Conservation (phyloP, 371 early-diverging fungal species). For the Actinomucor elegans region DNA sequence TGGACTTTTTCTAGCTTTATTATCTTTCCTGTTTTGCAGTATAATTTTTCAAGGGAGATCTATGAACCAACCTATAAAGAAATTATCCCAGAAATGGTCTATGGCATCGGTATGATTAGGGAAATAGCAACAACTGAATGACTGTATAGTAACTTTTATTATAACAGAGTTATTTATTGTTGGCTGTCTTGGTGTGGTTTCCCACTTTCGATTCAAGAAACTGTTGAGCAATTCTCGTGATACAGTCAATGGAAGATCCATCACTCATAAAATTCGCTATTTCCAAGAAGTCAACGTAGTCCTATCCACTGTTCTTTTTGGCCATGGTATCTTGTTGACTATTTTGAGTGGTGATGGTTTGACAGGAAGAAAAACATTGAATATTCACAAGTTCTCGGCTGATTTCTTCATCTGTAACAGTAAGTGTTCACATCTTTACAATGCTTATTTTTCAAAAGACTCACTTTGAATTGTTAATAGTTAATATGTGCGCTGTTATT, state of each 20-base stretch:
- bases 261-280: conserved; percentile 43
- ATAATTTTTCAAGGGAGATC: conserved; percentile 35
- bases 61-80: conserved; percentile 43
- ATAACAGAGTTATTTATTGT: conserved; percentile 40
- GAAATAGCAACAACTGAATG: not conserved
- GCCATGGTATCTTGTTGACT: conserved; percentile 30
- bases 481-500: conserved; percentile 26
- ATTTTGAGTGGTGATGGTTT: conserved; percentile 45
- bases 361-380: conserved; percentile 29
- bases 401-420: conserved; percentile 52
- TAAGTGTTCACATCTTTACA: conserved; percentile 8
- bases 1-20: conserved; percentile 33
- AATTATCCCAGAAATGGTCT: conserved; percentile 48
- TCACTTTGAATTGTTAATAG: not conserved
- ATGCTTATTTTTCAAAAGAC: not conserved
- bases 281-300: conserved; percentile 52
- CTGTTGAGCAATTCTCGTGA: conserved; percentile 31
- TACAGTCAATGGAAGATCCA: conserved; percentile 34
- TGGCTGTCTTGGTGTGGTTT: conserved; percentile 38
- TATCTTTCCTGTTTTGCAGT: conserved; percentile 46
- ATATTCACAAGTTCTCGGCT: conserved; percentile 46
- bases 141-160: not conserved
- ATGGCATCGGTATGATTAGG: conserved; percentile 33
- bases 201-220: conserved; percentile 46
- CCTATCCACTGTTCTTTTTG: conserved; percentile 33